phyloP scores from a whole-genome alignment of 305 asterid genomes.

The Fraxinus latifolia region DNA sequence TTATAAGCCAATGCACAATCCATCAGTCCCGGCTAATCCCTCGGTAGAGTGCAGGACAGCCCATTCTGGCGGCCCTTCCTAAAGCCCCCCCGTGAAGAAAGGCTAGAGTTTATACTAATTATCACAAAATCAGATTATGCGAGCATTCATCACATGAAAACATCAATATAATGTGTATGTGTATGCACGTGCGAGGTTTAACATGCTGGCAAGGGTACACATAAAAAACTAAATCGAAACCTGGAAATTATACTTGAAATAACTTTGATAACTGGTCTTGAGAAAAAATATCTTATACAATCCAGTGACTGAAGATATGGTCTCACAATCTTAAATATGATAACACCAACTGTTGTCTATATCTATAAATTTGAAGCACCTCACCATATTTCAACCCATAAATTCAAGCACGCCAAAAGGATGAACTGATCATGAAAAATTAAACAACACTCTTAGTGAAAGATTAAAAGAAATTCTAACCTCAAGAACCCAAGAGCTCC shows the following conservation, averaged over 20 bases:
- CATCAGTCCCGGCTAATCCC: neutral
- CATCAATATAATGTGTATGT: neutral
- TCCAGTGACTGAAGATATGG: neutral
- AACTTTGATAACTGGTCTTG: neutral
- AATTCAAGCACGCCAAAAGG: neutral
- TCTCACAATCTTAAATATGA: neutral
- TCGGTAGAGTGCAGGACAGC: neutral
- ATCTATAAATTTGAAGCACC: neutral
- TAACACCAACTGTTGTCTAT: neutral
- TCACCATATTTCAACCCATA: neutral
- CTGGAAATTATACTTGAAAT: neutral
- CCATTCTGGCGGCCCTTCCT: neutral
- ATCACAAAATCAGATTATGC: neutral
- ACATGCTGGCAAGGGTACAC: neutral
- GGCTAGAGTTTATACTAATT: neutral
- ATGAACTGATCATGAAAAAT: neutral
- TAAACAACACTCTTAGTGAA: neutral
- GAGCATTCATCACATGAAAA: neutral
- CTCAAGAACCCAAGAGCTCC: conserved; percentile 30
- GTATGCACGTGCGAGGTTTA: neutral
- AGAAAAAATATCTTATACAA: neutral
- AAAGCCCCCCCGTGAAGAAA: neutral
- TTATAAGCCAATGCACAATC: neutral
- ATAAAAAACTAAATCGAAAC: neutral
- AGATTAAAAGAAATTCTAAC: no score